Conservation (phyloP, 352 stramenopile genomes). For the Blastocystis sp. region DNA sequence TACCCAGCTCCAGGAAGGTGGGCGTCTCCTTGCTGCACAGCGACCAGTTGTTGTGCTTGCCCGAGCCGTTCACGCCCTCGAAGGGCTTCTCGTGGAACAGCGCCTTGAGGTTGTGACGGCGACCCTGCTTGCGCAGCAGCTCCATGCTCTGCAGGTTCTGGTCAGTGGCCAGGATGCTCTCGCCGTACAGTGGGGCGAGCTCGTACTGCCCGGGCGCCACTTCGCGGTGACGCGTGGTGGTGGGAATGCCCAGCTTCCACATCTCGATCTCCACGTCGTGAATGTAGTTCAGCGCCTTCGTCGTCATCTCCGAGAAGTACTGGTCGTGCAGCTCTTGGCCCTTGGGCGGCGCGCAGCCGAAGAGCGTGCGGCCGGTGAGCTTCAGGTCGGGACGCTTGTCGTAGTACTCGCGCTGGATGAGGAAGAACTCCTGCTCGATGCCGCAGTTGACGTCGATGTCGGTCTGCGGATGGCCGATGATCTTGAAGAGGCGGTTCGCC, state of each 20-base stretch:
- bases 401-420: conserved; percentile 80
- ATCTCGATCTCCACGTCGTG: conserved; percentile 81
- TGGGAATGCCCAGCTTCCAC: conserved; percentile 77
- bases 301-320: conserved; percentile 80
- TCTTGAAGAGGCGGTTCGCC: conserved; percentile 75
- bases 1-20: conserved; percentile 75
- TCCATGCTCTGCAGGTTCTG: conserved; percentile 84
- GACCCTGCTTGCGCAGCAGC: conserved; percentile 79
- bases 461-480: conserved; percentile 76
- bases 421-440: conserved; percentile 84
- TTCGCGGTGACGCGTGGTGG: conserved; percentile 82
- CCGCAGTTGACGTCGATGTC: conserved; percentile 79
- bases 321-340: conserved; percentile 83
- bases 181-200: conserved; percentile 78
- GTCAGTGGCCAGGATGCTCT: conserved; percentile 80
- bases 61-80: conserved; percentile 80
- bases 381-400: conserved; percentile 79
- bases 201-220: conserved; percentile 83
- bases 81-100: conserved; percentile 85
- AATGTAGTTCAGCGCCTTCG: conserved; percentile 78
- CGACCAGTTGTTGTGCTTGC: conserved; percentile 85
- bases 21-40: conserved; percentile 77
- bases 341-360: conserved; percentile 78
- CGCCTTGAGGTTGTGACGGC: conserved; percentile 77
- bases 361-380: conserved; percentile 79